Conservation (phyloP, 495 filamentous ascomycete genomes). For the Pyronema domesticum region DNA sequence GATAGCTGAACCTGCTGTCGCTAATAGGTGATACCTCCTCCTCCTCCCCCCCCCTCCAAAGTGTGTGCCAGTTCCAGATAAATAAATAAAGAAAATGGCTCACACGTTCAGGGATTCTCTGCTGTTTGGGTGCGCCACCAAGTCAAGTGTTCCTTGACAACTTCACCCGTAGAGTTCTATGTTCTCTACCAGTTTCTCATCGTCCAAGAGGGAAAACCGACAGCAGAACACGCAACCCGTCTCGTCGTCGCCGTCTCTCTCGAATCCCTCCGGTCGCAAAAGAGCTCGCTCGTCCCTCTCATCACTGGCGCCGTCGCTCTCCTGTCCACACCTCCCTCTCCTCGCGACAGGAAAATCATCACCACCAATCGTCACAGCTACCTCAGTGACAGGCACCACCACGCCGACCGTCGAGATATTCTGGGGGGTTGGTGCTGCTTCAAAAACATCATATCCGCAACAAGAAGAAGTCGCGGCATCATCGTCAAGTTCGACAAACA, state of each 20-base stretch:
- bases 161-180: neutral
- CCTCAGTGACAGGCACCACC: neutral
- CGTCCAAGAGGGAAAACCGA: slow-evolving; percentile 1
- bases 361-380: neutral
- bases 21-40: slow-evolving; percentile 3
- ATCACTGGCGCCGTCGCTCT: neutral
- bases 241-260: neutral
- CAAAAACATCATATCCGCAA: neutral
- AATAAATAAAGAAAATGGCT: slow-evolving; percentile 6
- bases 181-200: neutral
- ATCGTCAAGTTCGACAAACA: neutral
- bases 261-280: neutral
- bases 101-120: slow-evolving; percentile 4
- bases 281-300: neutral
- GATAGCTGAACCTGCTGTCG: neutral
- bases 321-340: slow-evolving; percentile 5
- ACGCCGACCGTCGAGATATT: slow-evolving; percentile 5
- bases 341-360: neutral
- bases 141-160: neutral
- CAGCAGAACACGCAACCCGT: neutral
- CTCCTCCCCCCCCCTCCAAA: neutral
- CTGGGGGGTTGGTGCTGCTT: neutral
- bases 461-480: neutral
- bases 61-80: neutral
- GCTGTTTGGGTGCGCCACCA: neutral